Evolutionary conservation across 371 early-diverging fungal species (phyloP), one percentile per base, ranked within the genome.

Genomic region (Saksenaea oblongispora): DNA sequence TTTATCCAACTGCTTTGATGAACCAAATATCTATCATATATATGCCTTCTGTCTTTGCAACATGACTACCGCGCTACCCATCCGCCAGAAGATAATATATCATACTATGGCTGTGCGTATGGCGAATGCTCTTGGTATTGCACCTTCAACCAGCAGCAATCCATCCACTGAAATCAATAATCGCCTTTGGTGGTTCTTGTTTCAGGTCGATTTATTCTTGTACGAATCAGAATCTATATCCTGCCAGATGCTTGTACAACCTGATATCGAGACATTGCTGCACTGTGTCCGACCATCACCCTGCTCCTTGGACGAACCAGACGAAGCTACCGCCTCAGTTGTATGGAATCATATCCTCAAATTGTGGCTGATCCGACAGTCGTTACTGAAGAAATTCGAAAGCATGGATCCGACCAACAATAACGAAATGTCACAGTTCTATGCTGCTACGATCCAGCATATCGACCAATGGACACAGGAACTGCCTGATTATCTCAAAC

Each of bases 171-270:
- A 69, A 28, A 64, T 73, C 31, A 58, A 65, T 2, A 67, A 66
- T 41, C 64, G 73, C 2, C 36, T 73, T 14, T 73, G 73, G 73
- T 73, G 73, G 73, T 73, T 64, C 31, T 34, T 73, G 41, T 73
- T 69, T 42, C 73, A 73, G 47, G 67, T 73, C n/a, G 73, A 73
- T 58, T 67, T 67, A 36, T 69, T 73, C 54, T 37, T 73, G 7
- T 41, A 59, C 37, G 73, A 73, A 59, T 69, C 70, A 5, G 65
- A 64, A 5, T 64, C 66, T 13, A 73, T 73, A n/a, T 36, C 65
- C 2, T 54, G 54, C 41, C 69, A 69, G 7, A 63, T 73, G 39
- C 61, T 73, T 11, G 28, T 56, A 13, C 73, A 69, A 11, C 59
- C 53, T 1, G 65, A 73, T 54, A 63, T 47, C 37, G 70, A 66